Evolutionary conservation across 805 yeast species (phyloP).

Genomic region (Yamadazyma insecticola): DNA sequence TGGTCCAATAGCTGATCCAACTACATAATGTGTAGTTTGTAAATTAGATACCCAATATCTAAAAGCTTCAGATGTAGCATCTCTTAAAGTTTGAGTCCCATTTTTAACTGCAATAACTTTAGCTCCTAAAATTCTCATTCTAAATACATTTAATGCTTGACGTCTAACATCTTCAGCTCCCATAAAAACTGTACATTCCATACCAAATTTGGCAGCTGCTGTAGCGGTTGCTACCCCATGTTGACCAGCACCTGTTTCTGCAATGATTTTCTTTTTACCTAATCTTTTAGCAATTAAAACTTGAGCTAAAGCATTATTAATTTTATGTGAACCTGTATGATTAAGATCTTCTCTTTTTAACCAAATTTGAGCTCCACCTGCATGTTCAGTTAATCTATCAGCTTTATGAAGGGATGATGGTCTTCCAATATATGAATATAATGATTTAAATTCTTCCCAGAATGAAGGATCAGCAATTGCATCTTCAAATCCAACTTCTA

Average conservation of each 20-base stretch:
- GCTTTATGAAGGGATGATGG: constrained; percentile 93
- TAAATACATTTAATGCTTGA: constrained; percentile 95
- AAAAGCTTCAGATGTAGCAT: constrained; percentile 97
- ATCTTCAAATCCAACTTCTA: constrained; percentile 80
- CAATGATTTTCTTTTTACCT: constrained; percentile 73
- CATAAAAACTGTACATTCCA: constrained; percentile 93
- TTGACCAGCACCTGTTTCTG: constrained; percentile 93
- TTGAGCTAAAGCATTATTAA: constrained; percentile 81
- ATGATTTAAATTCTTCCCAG: constrained; percentile 86
- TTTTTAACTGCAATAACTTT: constrained; percentile 88
- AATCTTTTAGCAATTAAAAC: constrained; percentile 73
- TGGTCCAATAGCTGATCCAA: constrained; percentile 98
- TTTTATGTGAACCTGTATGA: constrained; percentile 87
- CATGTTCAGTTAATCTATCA: constrained; percentile 79
- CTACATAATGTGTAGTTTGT: constrained; percentile 85
- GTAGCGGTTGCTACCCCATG: constrained; percentile 94
- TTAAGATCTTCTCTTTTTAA: constrained; percentile 94
- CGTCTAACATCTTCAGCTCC: constrained; percentile 99
- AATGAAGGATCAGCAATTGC: constrained; percentile 87
- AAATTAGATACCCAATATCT: constrained; percentile 91
- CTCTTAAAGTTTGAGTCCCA: constrained; percentile 95
- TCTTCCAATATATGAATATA: constrained; percentile 92
- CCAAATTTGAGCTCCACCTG: constrained; percentile 94
- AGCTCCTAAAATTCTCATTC: constrained; percentile 96
- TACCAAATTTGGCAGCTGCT: constrained; percentile 88